Percentiles rank a stretch among this genome's conserved stretches.
Conservation (phyloP, 305 asterid species). For the Ilex paraguariensis region DNA sequence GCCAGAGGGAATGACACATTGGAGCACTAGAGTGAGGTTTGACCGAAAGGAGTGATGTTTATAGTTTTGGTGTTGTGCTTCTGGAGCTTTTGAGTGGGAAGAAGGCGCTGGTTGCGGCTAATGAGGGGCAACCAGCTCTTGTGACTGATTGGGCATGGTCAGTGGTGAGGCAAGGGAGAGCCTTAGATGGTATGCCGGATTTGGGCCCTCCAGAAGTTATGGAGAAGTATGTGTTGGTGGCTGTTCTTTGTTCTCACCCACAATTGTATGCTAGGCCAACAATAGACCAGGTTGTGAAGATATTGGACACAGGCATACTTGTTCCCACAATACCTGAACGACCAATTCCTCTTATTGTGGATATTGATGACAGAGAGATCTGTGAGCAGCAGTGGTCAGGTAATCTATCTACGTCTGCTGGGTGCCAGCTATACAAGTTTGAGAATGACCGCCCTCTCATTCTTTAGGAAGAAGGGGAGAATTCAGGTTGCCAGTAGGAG, state of each 20-base stretch:
- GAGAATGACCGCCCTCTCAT: constrained; percentile 10
- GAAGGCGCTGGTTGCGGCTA: constrained; percentile 27
- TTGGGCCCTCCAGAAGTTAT: constrained; percentile 36
- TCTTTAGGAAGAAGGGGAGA: constrained; percentile 13
- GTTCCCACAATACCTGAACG: constrained; percentile 47
- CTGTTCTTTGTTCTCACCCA: constrained; percentile 56
- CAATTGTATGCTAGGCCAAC: constrained; percentile 55
- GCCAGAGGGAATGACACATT: constrained; percentile 33
- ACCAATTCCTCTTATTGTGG: constrained; percentile 45
- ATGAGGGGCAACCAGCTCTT: constrained; percentile 25
- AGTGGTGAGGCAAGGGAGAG: constrained; percentile 41
- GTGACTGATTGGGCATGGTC: constrained; percentile 66
- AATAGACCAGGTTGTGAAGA: constrained; percentile 55
- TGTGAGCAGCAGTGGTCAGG: constrained; percentile 49
- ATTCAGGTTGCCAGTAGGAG: constrained; percentile 18
- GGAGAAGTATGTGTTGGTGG: constrained; percentile 54
- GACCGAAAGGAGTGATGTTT: constrained; percentile 39
- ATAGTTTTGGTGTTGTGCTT: constrained; percentile 40
- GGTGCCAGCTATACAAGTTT: too few relatives aligned
- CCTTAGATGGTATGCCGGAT: constrained; percentile 35
- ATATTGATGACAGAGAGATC: constrained; percentile 48
- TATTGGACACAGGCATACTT: constrained; percentile 42
- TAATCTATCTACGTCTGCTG: constrained; percentile 27
- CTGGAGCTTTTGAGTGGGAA: constrained; percentile 45
- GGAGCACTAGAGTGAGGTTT: constrained; percentile 43